Evolutionary conservation across 1,284 basidiomycete species (phyloP), one percentile per base, ranked within the genome.

Genomic region (Ceratobasidium sp.): DNA sequence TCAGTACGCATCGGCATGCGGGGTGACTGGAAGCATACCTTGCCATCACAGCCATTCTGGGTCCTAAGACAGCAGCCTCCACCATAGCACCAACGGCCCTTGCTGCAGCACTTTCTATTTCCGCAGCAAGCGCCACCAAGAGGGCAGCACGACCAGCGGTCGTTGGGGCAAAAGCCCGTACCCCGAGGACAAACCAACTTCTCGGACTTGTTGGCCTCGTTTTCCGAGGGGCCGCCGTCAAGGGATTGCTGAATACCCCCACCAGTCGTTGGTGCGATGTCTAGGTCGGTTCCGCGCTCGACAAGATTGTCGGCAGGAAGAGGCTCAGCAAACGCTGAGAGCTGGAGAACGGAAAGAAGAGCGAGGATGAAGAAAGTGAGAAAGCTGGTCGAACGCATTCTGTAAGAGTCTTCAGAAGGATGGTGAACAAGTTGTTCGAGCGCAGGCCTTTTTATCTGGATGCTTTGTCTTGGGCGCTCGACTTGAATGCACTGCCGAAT

Each of bases 61-160:
- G 52, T 55, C 48, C 38, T 16, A 38, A 18, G 52, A 20, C 68
- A 70, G 30, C 68, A 70, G 30, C 23, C 23, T 20, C 6, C 8
- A 18, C 54, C 30, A 44, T 70, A 70, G 33, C 68, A 70, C 68
- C 52, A 70, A 10, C 12, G n/a, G 18, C 68, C 68, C n/a, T 30
- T 8, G 14, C 18, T 44, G 27, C 68, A 70, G 23, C 69, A 71
- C 27, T 10, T 33, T 1, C 38, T 3, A 23, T 44, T 48, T 35
- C 38, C 30, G 23, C 69, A 71, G 35, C 69, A 71, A 3, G n/a
- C 18, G 6, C 69, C 69, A 23, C 69, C 69, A 44, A 50, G 3
- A 2, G 69, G 69, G 44, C 69, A 71, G n/a, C 69, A 71, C 10
- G 27, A 18, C 3, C 69, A 38, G 33, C n/a, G 7, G 18, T 71